These are phyloP conservation scores for Cymbopogon flexuosus DNA, from an alignment of 202 grass and related monocot genomes.

Conservation along the genomic window DNA sequence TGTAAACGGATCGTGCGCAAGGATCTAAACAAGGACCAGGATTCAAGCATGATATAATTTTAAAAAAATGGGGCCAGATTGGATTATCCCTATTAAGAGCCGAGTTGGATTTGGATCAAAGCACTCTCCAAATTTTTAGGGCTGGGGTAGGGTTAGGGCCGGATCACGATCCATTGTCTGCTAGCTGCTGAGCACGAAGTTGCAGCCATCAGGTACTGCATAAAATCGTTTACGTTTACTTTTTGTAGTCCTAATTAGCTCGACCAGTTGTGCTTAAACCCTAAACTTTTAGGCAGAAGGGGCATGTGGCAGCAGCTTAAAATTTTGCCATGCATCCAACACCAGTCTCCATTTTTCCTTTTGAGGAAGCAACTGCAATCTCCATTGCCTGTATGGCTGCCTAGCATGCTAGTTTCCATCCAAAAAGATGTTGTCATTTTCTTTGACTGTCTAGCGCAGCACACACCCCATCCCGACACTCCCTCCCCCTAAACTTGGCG, in stretches of 20 bases:
- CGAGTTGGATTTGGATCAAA: too few relatives aligned
- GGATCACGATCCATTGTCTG: too few relatives aligned
- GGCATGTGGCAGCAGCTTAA: neutral
- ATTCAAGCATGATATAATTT: too few relatives aligned
- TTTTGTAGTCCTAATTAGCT: neutral
- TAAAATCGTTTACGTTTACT: neutral
- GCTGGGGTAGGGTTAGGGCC: too few relatives aligned
- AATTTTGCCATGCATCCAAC: neutral
- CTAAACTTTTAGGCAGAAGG: neutral
- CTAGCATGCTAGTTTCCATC: neutral
- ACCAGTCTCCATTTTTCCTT: neutral
- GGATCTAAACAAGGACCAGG: too few relatives aligned
- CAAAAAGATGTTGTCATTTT: neutral
- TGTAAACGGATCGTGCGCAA: too few relatives aligned
- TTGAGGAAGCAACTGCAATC: neutral
- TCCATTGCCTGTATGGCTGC: neutral
- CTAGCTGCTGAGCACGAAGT: neutral
- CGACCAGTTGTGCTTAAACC: neutral
- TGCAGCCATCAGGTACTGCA: neutral
- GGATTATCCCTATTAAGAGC: too few relatives aligned
- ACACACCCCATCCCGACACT: neutral
- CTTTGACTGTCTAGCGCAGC: neutral
- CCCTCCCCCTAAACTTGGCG: neutral
- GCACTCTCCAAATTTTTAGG: too few relatives aligned
- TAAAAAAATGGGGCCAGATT: too few relatives aligned